Conservation (phyloP, 2,329 filamentous ascomycete species). For the Aspergillus felis region DNA sequence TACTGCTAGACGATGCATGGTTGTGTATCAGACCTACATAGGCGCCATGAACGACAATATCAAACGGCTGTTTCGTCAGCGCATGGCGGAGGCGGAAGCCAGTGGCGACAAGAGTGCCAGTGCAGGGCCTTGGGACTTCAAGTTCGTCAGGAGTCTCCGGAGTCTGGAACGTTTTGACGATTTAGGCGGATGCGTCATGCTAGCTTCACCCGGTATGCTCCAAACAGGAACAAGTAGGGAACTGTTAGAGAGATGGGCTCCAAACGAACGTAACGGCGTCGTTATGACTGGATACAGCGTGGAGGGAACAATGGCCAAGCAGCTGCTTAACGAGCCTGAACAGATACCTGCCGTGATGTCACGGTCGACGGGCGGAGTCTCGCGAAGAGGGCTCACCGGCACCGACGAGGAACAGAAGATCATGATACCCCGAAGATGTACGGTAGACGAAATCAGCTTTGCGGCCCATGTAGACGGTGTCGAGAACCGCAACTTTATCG, state of each 20-base stretch:
- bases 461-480: conserved; percentile 94
- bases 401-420: conserved; percentile 73
- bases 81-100: conserved; percentile 85
- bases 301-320: conserved; percentile 96
- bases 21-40: conserved; percentile 97
- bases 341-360: conserved; percentile 94
- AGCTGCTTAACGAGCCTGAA: conserved; percentile 91
- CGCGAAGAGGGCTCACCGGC: conserved; percentile 59
- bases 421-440: conserved; percentile 89
- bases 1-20: conserved; percentile 93
- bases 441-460: conserved; percentile 90
- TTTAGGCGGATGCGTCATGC: conserved; percentile 91
- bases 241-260: conserved; percentile 90
- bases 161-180: conserved; percentile 95
- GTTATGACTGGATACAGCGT: conserved; percentile 98
- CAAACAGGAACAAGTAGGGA: conserved; percentile 94
- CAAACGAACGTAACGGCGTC: conserved; percentile 94
- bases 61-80: conserved; percentile 86
- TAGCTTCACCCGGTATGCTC: conserved; percentile 96
- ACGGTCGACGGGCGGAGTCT: conserved; percentile 48
- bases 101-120: conserved; percentile 69
- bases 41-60: conserved; percentile 99
- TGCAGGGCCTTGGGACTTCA: conserved; percentile 88
- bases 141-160: conserved; percentile 86
- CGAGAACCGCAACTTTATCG: conserved; percentile 95